These are phyloP conservation scores for Amorphotheca resinae DNA, from an alignment of 495 filamentous ascomycete genomes.

Conservation along the genomic window DNA sequence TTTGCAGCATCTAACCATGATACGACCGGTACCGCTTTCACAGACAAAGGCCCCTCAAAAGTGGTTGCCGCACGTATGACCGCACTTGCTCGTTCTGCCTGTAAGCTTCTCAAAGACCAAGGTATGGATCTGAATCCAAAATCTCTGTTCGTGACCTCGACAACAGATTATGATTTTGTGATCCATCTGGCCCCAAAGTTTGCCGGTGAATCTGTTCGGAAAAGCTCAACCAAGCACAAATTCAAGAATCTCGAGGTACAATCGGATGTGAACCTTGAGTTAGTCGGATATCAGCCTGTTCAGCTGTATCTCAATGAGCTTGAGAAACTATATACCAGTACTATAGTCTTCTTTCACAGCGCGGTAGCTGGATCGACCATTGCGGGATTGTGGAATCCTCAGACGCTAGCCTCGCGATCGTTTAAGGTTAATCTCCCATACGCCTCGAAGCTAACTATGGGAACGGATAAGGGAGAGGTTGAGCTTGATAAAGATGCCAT, in stretches of 20 bases:
- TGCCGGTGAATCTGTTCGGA: constrained; percentile 18
- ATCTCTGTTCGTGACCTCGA: constrained; percentile 53
- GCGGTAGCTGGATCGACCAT: constrained; percentile 43
- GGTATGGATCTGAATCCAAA: constrained; percentile 42
- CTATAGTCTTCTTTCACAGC: constrained; percentile 64
- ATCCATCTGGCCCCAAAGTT: constrained; percentile 51
- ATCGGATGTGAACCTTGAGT: constrained; percentile 22
- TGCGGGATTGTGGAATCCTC: constrained; percentile 73
- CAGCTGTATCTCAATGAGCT: constrained; percentile 46
- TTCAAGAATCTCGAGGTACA: constrained; percentile 63
- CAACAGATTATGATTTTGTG: constrained; percentile 74
- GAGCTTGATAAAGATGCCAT: constrained; percentile 62
- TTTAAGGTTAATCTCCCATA: constrained; percentile 61
- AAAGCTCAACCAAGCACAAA: constrained; percentile 19
- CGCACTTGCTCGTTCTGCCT: constrained; percentile 60
- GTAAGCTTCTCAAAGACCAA: constrained; percentile 43
- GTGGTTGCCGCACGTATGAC: constrained; percentile 80
- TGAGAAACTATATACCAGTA: constrained; percentile 43
- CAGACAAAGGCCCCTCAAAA: constrained; percentile 56
- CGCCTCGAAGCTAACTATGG: constrained; percentile 46
- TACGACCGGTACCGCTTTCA: constrained; percentile 66
- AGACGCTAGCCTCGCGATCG: constrained; percentile 31
- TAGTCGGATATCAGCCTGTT: constrained; percentile 37
- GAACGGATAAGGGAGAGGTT: constrained; percentile 25
- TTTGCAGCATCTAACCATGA: constrained; percentile 75